Evolutionary conservation across 2,329 filamentous ascomycete genomes (phyloP), one percentile per base, ranked within the genome.

Genomic region (Colletotrichum musicola): DNA sequence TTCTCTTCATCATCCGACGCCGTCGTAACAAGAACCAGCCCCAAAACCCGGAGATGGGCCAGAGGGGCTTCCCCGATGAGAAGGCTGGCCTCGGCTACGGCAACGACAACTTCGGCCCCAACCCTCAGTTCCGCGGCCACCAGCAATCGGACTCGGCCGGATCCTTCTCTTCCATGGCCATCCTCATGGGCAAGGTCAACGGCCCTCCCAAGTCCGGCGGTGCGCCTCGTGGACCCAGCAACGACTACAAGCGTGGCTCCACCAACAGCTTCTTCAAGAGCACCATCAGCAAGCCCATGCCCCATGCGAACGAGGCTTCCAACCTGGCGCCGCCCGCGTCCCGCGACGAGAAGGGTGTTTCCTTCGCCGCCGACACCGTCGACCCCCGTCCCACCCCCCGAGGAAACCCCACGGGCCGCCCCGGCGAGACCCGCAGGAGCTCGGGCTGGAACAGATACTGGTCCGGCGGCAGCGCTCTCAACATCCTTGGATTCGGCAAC

Each of bases 381-480:
- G 81, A 73, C 75, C 81, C 81, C 66, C 81, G 79, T 64, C 75
- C 77, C 47, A 71, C 77, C 74, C 67, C 81, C 63, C 69, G 72
- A 70, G 70, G 79, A 76, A 61, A 47, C 5, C 63, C 56, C 6
- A 57, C 74, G 70, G 71, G 79, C 53, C 72, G 73, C 60, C 76
- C 85, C 57, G 84, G 82, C 56, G 80, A 79, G 51, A 80, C 83
- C 20, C 84, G 89, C 63, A 85, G 88, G 74, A 93, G 90, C 73
- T 93, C 91, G 4, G 91, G 91, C 55, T 94, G 92, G 92, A 93
- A 93, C 77, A 83, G 88, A 61, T 94, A 93, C 79, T 94, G 92
- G 87, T 92, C 91, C 14, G 91, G 90, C 58, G 92, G 91, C 61
- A 92, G 90, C 72, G 87, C 90, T 7, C 80, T 91, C 64, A 90